Conservation (phyloP, 2,329 filamentous ascomycete species). For the Aspergillus novofumigatus region DNA sequence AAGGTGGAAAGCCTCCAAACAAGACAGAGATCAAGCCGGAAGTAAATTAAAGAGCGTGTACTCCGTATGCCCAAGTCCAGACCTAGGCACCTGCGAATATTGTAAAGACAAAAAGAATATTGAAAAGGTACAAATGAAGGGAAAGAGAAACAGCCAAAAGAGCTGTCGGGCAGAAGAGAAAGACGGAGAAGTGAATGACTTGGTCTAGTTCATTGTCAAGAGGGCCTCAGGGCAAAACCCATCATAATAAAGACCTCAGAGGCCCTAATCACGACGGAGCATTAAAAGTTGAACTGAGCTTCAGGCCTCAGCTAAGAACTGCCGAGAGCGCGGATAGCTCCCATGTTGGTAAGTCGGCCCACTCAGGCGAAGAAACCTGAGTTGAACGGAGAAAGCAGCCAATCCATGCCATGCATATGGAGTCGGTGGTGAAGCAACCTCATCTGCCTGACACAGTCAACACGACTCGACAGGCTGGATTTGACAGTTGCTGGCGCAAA, state of each 20-base stretch:
- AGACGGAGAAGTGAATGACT: constrained; percentile 9
- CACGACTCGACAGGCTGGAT: not conserved
- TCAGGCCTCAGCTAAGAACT: not conserved
- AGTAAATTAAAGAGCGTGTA: constrained; percentile 11
- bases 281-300: not conserved
- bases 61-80: constrained; percentile 17
- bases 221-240: not conserved
- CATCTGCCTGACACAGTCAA: constrained; percentile 17
- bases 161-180: not conserved
- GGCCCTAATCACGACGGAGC: not conserved
- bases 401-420: constrained; percentile 3
- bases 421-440: constrained; percentile 3
- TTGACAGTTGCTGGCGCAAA: not conserved
- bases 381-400: not conserved
- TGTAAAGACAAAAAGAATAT: constrained; percentile 11
- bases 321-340: not conserved
- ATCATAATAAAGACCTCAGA: not conserved
- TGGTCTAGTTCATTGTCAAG: constrained; percentile 2
- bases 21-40: not conserved
- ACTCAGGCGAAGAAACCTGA: not conserved
- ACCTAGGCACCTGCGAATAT: constrained; percentile 12
- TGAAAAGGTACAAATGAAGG: constrained; percentile 6
- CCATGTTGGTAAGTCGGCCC: not conserved
- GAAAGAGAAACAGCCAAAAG: constrained; percentile 12
- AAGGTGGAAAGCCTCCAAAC: not conserved